Conservation (phyloP, 2,329 filamentous ascomycete genomes). For the Botryotinia narcissicola region DNA sequence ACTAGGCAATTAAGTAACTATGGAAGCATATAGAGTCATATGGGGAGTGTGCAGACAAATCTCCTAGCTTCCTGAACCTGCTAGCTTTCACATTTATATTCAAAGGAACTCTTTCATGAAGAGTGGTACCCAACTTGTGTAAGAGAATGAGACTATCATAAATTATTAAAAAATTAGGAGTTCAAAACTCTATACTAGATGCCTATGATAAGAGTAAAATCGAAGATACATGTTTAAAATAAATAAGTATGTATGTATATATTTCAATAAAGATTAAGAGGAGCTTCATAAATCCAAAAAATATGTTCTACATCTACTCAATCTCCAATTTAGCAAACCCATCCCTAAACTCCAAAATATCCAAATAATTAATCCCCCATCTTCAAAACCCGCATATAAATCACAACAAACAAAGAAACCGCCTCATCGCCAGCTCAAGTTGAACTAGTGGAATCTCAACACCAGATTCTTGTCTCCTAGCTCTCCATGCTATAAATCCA, state of each 20-base stretch:
- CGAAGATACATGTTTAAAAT: neutral
- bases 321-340: too few species aligned
- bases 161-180: neutral
- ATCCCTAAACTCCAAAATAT: neutral
- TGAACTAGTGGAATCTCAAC: neutral
- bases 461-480: neutral
- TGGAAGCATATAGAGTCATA: neutral
- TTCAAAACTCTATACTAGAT: neutral
- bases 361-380: neutral
- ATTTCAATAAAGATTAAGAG: neutral
- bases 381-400: neutral
- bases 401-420: neutral
- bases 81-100: neutral
- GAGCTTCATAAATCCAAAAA: neutral
- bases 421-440: neutral
- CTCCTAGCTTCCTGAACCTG: neutral
- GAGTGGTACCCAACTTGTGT: neutral
- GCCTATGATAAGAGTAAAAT: neutral
- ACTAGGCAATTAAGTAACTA: neutral
- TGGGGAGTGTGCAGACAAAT: accelerated
- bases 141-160: neutral
- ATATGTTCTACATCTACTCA: neutral
- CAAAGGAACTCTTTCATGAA: neutral
- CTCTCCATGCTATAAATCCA: conserved; percentile 40
- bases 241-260: neutral